Evolutionary conservation across 306 rosid species (phyloP), one percentile per base, ranked within the genome.

Genomic region (Trifolium repens): DNA sequence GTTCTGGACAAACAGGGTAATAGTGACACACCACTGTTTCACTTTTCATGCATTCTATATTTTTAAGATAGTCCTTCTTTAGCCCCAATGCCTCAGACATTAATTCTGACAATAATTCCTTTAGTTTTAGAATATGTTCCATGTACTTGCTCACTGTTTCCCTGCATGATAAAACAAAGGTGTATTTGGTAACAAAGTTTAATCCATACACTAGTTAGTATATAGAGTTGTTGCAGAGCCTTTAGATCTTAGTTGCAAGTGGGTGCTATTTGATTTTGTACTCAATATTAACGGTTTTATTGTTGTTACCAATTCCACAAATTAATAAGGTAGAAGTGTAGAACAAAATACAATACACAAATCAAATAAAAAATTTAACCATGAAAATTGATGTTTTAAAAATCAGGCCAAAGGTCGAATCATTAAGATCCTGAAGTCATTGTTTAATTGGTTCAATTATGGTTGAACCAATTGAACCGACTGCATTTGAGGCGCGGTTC

Each of bases 1-100:
- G 97, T 68, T 93, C 87, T 1, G 97, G 98, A 79, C 98, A 93
- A 26, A 63, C 35, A 7, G 98, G 98, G 86, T 91, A 93, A 68
- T 88, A 93, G 58, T 93, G 93, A 75, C 98, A 85, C 43, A 81
- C 87, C 80, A 91, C 32, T 65, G 81, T 77, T 76, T 88, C 93
- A 30, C 85, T 77, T 74, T 83, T 67, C 93, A 88, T 88, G 86
- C 96, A 86, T 75, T 85, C 96, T 67, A 81, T 81, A 53, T 64
- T 49, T 52, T 16, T 82, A n/a, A 93, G 71, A 87, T 84, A 75
- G 52, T 88, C 93, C 16, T 37, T 76, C 55, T 62, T 80, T 0
- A 89, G 82, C 53, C 89, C 96, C 69, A 93, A 43, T 35, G 97
- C 93, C 81, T 88, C 93, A 9, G 97, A 88, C n/a, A 93, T 40